phyloP scores from a whole-genome alignment of 306 rosid genomes.

The Oxytropis ochrocephala region DNA sequence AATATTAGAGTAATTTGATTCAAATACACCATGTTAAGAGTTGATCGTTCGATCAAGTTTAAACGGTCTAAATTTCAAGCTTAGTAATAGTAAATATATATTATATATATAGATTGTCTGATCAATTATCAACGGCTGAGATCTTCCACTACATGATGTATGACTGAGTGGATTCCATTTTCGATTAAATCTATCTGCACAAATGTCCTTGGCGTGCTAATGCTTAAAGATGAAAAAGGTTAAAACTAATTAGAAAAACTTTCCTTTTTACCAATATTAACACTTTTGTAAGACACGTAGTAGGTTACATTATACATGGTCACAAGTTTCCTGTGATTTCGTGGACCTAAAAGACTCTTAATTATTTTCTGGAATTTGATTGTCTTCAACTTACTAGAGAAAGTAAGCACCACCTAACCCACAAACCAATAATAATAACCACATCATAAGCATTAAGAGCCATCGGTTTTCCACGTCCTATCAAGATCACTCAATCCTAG shows the following conservation, averaged over 20 bases:
- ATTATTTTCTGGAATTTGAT: constrained; percentile 13
- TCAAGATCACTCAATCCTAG: constrained; percentile 13
- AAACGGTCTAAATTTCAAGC: no score
- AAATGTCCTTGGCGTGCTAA: not conserved
- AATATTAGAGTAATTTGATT: no score
- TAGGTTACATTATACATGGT: not conserved
- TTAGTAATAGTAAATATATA: no score
- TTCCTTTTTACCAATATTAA: not conserved
- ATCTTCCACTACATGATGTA: no score
- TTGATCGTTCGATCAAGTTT: no score
- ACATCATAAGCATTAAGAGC: constrained; percentile 21
- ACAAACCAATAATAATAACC: constrained; percentile 12
- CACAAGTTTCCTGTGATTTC: not conserved
- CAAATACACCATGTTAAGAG: no score
- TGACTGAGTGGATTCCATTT: no score
- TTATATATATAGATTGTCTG: no score
- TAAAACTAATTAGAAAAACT: not conserved
- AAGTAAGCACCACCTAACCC: constrained; percentile 14
- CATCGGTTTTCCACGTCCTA: constrained; percentile 34
- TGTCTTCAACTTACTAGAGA: constrained; percentile 6
- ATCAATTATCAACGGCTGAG: no score
- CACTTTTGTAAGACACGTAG: not conserved
- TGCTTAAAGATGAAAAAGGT: not conserved
- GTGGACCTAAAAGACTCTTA: constrained; percentile 14
- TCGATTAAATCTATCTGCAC: no score